Evolutionary conservation across 805 yeast genomes (phyloP).

Genomic region (Tetrapisispora namnaoensis): DNA sequence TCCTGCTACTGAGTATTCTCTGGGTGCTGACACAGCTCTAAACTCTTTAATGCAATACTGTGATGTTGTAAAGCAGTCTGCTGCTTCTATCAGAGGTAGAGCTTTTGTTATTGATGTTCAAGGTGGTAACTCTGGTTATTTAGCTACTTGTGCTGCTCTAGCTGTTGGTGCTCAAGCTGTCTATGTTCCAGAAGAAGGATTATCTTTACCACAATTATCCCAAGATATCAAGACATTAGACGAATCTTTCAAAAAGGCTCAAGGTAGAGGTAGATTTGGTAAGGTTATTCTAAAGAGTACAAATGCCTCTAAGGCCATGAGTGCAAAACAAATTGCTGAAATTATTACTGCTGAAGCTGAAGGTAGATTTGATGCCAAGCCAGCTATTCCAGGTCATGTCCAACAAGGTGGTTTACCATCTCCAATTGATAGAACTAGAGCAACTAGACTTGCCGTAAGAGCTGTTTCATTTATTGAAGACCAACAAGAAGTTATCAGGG

Average conservation of each 20-base stretch:
- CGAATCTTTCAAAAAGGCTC: constrained; percentile 47
- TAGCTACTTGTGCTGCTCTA: constrained; percentile 59
- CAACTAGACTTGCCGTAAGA: constrained; percentile 59
- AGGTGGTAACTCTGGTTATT: constrained; percentile 77
- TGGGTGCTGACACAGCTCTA: constrained; percentile 69
- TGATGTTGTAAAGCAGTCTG: constrained; percentile 71
- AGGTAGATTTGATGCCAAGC: constrained; percentile 63
- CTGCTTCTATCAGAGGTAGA: constrained; percentile 68
- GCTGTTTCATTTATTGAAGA: constrained; percentile 60
- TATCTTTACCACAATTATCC: constrained; percentile 49
- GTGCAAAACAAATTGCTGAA: constrained; percentile 61
- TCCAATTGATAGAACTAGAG: constrained; percentile 67
- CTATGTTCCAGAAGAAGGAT: constrained; percentile 67
- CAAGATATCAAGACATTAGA: constrained; percentile 55
- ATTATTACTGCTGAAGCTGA: constrained; percentile 51
- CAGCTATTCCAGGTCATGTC: constrained; percentile 80
- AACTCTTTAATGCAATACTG: constrained; percentile 63
- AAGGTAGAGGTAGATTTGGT: constrained; percentile 61
- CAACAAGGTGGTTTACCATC: constrained; percentile 78
- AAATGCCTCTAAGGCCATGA: constrained; percentile 60
- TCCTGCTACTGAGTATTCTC: constrained; percentile 72
- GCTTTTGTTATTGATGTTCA: constrained; percentile 76
- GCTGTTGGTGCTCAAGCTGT: constrained; percentile 67
- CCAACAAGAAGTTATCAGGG: constrained; percentile 19
- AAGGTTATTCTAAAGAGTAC: constrained; percentile 59